Conservation (phyloP, 305 asterid species). For the Solanum hybrid region DNA sequence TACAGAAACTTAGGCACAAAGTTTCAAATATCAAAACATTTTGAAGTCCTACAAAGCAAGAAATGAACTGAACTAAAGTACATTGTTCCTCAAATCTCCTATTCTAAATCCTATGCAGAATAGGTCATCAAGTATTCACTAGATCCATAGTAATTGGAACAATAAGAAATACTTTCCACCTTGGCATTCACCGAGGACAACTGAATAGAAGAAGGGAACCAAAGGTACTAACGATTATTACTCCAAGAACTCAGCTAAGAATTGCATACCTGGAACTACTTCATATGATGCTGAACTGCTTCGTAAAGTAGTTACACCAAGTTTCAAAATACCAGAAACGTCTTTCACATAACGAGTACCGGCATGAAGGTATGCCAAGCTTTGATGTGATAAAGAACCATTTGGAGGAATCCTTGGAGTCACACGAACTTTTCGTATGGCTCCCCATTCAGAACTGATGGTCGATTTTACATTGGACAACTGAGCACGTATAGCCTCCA, state of each 20-base stretch:
- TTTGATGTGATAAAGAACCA: conserved; percentile 54
- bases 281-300: conserved; percentile 55
- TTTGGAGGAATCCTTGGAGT: conserved; percentile 37
- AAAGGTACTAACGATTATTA: not conserved
- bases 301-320: conserved; percentile 62
- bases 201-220: not conserved
- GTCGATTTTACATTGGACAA: conserved; percentile 60
- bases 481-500: conserved; percentile 58
- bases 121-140: not conserved
- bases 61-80: not conserved
- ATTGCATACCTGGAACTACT: conserved; percentile 62
- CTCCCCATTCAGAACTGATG: conserved; percentile 66
- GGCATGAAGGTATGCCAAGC: conserved; percentile 49
- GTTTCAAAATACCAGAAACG: conserved; percentile 62
- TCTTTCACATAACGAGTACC: conserved; percentile 72
- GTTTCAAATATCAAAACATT: not conserved
- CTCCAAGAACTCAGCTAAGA: conserved; percentile 1
- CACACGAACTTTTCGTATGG: conserved; percentile 43
- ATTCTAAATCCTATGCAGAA: not conserved
- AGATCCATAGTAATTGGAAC: not conserved
- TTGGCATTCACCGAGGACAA: not conserved
- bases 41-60: not conserved
- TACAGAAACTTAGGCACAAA: not conserved
- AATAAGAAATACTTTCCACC: not conserved
- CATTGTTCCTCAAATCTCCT: not conserved